These are phyloP conservation scores for Fraxinus cuspidata DNA, from an alignment of 257 asterid genomes.

Conservation along the genomic window DNA sequence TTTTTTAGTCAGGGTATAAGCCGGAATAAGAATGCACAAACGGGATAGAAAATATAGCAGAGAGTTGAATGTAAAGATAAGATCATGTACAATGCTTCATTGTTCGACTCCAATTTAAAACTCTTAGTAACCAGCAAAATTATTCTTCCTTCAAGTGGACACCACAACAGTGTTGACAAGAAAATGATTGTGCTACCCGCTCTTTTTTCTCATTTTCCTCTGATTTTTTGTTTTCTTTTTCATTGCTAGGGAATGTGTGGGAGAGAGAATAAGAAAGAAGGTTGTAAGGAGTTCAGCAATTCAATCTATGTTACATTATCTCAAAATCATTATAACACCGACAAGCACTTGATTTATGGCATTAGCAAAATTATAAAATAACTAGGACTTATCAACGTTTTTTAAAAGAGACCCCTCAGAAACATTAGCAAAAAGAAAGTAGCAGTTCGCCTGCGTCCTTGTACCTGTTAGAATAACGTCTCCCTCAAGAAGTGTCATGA, in stretches of 20 bases:
- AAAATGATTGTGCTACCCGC: not conserved
- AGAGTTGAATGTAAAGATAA: not conserved
- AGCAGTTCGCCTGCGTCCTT: conserved; percentile 1
- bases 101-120: no score
- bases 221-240: no score
- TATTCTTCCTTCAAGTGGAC: not conserved
- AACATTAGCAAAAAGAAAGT: not conserved
- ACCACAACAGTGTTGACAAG: not conserved
- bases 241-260: not conserved
- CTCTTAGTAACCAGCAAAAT: not conserved
- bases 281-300: not conserved
- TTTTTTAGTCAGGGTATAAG: not conserved
- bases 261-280: not conserved
- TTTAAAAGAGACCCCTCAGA: not conserved
- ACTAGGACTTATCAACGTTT: conserved; percentile 14
- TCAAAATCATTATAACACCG: conserved; percentile 5
- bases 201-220: not conserved
- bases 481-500: conserved; percentile 93
- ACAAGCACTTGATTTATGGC: conserved; percentile 3
- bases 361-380: conserved; percentile 11
- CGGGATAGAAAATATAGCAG: not conserved
- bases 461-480: conserved; percentile 91
- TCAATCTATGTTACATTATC: not conserved
- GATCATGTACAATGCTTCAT: not conserved
- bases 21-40: not conserved